phyloP scores from a whole-genome alignment of 164 flowering plant genomes.

The Saururus chinensis region DNA sequence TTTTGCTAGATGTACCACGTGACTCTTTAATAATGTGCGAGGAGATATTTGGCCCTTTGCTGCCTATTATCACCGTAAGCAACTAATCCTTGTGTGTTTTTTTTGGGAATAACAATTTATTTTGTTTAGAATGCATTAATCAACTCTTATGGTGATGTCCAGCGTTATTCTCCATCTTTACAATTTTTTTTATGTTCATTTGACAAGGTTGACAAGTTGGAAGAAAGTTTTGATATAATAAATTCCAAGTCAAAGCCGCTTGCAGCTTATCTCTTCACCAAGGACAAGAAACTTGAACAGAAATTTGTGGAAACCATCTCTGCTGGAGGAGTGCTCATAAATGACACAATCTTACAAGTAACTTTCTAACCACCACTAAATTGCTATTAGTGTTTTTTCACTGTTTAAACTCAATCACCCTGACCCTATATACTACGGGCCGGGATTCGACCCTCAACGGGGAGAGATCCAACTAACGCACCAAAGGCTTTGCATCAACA shows the following conservation, averaged over 20 bases:
- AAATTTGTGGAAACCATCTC: slow-evolving; percentile 49
- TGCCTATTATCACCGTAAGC: slow-evolving; percentile 73
- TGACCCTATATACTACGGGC: background rate
- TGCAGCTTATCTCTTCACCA: slow-evolving; percentile 86
- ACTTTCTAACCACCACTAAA: slow-evolving; percentile 8
- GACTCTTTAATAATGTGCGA: slow-evolving; percentile 84
- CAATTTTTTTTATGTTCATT: background rate
- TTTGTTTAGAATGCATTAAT: too few species aligned
- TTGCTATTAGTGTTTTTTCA: background rate
- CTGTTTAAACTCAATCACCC: background rate
- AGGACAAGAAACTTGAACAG: slow-evolving; percentile 57
- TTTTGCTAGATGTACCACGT: slow-evolving; percentile 73
- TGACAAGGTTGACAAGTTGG: slow-evolving; percentile 60
- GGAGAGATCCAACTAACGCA: background rate
- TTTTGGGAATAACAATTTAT: too few species aligned
- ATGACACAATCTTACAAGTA: slow-evolving; percentile 71
- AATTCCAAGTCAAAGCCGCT: slow-evolving; percentile 76
- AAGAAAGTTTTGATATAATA: slow-evolving; percentile 57
- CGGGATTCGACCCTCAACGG: too few species aligned
- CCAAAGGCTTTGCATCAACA: background rate
- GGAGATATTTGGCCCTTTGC: slow-evolving; percentile 93
- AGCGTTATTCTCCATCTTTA: background rate
- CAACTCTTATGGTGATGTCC: background rate
- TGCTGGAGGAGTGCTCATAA: slow-evolving; percentile 73
- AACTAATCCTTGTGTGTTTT: too few species aligned